Evolutionary conservation across 306 rosid genomes (phyloP), one percentile per base, ranked within the genome.

Genomic region (Benincasa hispida): DNA sequence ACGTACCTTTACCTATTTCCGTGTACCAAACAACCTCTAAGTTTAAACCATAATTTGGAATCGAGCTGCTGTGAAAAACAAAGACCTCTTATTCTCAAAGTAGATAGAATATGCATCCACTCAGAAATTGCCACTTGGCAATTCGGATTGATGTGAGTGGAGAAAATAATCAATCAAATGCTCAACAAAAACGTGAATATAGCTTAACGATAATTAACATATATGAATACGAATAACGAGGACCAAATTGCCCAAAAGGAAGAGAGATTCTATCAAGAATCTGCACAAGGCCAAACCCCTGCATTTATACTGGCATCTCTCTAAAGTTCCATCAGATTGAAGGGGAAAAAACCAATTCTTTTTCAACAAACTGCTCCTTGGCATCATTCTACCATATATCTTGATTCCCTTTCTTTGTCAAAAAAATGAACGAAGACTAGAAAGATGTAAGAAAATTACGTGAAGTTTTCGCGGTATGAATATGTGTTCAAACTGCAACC

Each of bases 401-500:
- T 24, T 27, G 41, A 17, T 47, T 47, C 76, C 57, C 58, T 47
- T 70, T 17, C 59, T 42, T 42, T 17, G 56, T 14, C 14, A 1
- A 68, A 68, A 45, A 45, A 45, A 45, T 22, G 37, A 17, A 72
- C 59, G 27, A 17, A 27, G 37, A 27, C 17, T 15, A 10, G 27
- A 70, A 39, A 47, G 39, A 70, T 70, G 57, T 45, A 70, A 51
- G 55, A 70, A 25, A 70, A 25, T 11, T 13, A 70, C 12, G 4
- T 14, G 32, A 67, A 67, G 21, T 41, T 25, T 39, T 66, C 32
- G 10, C 0, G 9, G 53, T 22, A 53, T 18, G 32, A 72, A 68
- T 35, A 7, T 19, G 37, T 51, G 5, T 80, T 89, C 90, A 93
- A 66, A 90, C 89, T 18, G 93, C 85, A 62, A 97, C 98, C 87